Conservation (phyloP, 1,284 basidiomycete genomes). For the Ganoderma sp. region DNA sequence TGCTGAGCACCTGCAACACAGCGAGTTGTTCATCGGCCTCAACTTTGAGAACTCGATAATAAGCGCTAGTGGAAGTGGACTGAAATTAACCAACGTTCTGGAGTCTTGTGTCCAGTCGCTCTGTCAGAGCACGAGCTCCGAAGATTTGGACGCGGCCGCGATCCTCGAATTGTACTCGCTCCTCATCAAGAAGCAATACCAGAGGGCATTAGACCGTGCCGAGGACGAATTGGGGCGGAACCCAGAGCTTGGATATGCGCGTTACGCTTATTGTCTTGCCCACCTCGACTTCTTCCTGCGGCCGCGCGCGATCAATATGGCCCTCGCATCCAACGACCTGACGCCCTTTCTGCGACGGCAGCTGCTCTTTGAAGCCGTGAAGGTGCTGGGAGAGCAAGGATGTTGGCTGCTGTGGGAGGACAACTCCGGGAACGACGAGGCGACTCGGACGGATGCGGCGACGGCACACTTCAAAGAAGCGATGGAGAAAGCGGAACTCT, state of each 20-base stretch:
- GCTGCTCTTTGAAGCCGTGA: neutral
- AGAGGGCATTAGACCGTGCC: neutral
- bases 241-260: neutral
- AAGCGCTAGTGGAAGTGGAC: neutral
- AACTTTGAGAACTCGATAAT: neutral
- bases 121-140: too few relatives aligned
- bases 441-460: neutral
- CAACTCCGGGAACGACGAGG: neutral
- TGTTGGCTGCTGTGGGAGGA: neutral
- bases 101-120: neutral
- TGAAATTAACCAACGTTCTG: neutral
- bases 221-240: neutral
- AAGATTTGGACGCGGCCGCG: neutral
- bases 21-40: neutral
- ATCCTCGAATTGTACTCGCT: neutral
- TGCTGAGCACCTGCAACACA: neutral
- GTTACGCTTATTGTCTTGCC: neutral
- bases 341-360: neutral
- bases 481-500: neutral
- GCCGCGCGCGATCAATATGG: neutral
- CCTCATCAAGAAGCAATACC: neutral
- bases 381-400: neutral
- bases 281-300: neutral
- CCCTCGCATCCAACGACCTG: neutral
- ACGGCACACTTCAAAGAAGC: neutral